Percentiles rank a stretch among this genome's conserved stretches.
Evolutionary conservation across 345 rosid genomes (phyloP).

Genomic region (Rhodamnia rubescens): DNA sequence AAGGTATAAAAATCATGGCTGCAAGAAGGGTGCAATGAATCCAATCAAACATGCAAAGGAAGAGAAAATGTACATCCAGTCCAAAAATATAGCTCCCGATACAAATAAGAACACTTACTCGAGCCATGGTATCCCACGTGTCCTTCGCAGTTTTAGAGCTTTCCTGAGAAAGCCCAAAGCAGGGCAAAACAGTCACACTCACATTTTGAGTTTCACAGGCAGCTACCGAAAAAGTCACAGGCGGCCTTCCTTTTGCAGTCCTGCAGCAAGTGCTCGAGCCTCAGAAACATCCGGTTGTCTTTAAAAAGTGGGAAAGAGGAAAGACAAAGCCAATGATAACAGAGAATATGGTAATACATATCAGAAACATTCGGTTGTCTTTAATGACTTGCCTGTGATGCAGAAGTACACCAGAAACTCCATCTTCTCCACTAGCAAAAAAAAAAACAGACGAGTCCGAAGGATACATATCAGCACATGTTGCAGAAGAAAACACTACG

Average conservation of each 20-base stretch:
- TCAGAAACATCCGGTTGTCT: slow-evolving; percentile 3
- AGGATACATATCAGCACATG: background rate
- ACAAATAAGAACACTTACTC: slow-evolving; percentile 24
- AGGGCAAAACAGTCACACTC: slow-evolving; percentile 75
- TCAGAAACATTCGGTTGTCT: too few relatives aligned
- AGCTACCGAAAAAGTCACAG: slow-evolving; percentile 90
- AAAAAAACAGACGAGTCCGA: background rate
- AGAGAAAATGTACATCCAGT: background rate
- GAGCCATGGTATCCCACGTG: slow-evolving; percentile 73
- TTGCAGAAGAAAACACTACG: background rate
- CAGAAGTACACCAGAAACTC: slow-evolving; percentile 95
- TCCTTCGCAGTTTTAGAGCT: slow-evolving; percentile 62
- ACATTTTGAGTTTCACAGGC: slow-evolving; percentile 98
- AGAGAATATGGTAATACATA: slow-evolving; percentile 8
- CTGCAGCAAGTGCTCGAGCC: slow-evolving; percentile 27
- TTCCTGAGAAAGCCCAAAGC: slow-evolving; percentile 85
- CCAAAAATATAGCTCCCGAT: background rate
- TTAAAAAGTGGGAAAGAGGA: background rate
- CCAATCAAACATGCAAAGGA: background rate
- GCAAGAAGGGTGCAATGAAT: background rate
- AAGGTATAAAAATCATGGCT: background rate
- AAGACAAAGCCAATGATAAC: background rate
- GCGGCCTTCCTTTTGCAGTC: slow-evolving; percentile 86
- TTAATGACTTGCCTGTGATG: slow-evolving; percentile 99
- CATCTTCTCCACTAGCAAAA: slow-evolving; percentile 73